Conservation (phyloP, 2,329 filamentous ascomycete genomes). For the Pezicula neosporulosa region DNA sequence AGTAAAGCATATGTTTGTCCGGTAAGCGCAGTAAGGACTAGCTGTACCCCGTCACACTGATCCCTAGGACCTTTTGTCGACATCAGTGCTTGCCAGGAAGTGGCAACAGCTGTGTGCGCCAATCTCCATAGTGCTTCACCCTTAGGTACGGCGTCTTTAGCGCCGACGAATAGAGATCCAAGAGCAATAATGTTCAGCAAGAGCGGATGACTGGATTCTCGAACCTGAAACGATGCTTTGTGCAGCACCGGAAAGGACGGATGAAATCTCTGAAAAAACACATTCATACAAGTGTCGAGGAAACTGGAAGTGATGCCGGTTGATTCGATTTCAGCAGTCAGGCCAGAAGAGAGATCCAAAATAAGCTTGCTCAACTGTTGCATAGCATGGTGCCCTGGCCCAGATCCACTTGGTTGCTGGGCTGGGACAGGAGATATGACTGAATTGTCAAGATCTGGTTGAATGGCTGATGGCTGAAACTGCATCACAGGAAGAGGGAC, state of each 20-base stretch:
- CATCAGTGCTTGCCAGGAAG: constrained; percentile 41
- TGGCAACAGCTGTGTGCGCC: constrained; percentile 41
- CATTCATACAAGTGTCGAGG: constrained; percentile 40
- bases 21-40: constrained; percentile 37
- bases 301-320: constrained; percentile 40
- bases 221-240: constrained; percentile 38
- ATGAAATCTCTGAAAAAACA: constrained; percentile 41
- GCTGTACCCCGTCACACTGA: constrained; percentile 37
- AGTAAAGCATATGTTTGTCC: constrained; percentile 39
- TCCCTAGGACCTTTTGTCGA: constrained; percentile 37
- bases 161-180: constrained; percentile 39
- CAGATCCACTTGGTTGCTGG: background rate
- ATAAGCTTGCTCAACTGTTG: constrained; percentile 7
- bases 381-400: constrained; percentile 9
- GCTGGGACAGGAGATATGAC: constrained; percentile 26
- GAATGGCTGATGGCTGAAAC: constrained; percentile 3
- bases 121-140: constrained; percentile 39
- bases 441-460: constrained; percentile 30
- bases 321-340: constrained; percentile 37
- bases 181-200: constrained; percentile 41
- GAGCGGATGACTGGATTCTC: constrained; percentile 38
- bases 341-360: constrained; percentile 32
- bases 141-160: constrained; percentile 37
- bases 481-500: constrained; percentile 4
- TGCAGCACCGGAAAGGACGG: constrained; percentile 40